Conservation (phyloP, 345 rosid genomes). For the Aegle marmelos region DNA sequence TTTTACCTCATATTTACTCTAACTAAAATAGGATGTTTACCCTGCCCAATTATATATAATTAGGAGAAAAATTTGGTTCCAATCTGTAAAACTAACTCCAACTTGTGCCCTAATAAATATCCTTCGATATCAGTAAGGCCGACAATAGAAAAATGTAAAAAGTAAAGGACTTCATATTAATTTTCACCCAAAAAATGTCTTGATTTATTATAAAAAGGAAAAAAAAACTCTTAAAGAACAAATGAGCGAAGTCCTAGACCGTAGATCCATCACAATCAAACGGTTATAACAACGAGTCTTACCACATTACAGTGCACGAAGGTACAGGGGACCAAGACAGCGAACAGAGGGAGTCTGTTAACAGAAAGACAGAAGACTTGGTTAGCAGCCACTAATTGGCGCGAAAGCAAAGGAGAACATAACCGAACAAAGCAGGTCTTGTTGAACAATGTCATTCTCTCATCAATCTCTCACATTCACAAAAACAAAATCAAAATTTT, state of each 20-base stretch:
- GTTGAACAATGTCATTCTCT: conserved; percentile 50
- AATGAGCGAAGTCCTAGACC: background rate
- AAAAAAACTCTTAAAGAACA: too few species aligned
- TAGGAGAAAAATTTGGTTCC: too few species aligned
- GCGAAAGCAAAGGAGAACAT: conserved; percentile 57
- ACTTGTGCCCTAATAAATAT: too few species aligned
- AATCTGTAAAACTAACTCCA: too few species aligned
- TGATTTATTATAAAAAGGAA: too few species aligned
- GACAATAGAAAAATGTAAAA: too few species aligned
- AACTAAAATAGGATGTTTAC: too few species aligned
- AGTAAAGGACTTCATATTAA: too few species aligned
- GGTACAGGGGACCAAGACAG: background rate
- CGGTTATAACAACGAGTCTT: background rate
- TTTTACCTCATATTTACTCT: too few species aligned
- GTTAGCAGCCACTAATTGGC: conserved; percentile 79
- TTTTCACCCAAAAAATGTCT: too few species aligned
- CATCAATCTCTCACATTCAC: conserved; percentile 27
- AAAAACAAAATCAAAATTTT: conserved; percentile 10
- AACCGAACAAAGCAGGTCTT: conserved; percentile 55
- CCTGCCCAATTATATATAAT: too few species aligned
- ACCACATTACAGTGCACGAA: background rate
- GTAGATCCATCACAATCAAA: background rate
- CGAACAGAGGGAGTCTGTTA: background rate
- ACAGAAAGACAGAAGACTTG: conserved; percentile 24
- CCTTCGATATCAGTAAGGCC: too few species aligned